These are phyloP conservation scores for Backusella tarrabulga DNA, from an alignment of 192 early-diverging fungal genomes.

Conservation along the genomic window DNA sequence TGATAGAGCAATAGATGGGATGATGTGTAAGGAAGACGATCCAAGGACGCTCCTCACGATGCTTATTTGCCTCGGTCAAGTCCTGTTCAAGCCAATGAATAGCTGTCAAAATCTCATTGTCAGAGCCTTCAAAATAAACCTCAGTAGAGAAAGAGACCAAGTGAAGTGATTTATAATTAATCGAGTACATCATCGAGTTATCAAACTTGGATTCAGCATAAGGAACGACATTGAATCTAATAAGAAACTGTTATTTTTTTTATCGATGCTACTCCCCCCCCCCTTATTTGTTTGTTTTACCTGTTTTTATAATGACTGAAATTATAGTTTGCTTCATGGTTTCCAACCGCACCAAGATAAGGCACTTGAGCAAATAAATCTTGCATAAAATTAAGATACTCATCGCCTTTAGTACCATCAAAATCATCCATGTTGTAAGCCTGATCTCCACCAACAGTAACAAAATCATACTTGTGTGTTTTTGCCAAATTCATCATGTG, in stretches of 20 bases:
- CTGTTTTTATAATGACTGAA: conserved; percentile 36
- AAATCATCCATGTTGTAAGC: conserved; percentile 35
- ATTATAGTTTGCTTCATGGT: conserved; percentile 35
- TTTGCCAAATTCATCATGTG: conserved; percentile 17
- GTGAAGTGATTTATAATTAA: conserved; percentile 33
- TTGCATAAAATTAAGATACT: conserved; percentile 35
- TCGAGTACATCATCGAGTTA: conserved; percentile 28
- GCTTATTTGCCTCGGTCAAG: conserved; percentile 18
- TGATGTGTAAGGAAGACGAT: conserved; percentile 27
- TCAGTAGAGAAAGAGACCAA: conserved; percentile 34
- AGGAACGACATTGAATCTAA: conserved; percentile 34
- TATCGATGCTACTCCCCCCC: not conserved
- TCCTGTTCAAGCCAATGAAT: conserved; percentile 33
- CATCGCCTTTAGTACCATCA: conserved; percentile 34
- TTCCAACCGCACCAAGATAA: conserved; percentile 33
- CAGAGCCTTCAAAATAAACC: conserved; percentile 23
- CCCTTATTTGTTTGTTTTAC: not conserved
- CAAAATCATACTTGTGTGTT: conserved; percentile 32
- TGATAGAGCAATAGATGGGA: conserved; percentile 26
- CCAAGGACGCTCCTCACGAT: conserved; percentile 34
- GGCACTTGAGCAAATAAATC: conserved; percentile 23
- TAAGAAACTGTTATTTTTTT: not conserved
- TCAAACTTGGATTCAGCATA: conserved; percentile 24
- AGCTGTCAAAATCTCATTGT: conserved; percentile 14
- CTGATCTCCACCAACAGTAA: conserved; percentile 33